Evolutionary conservation across 208 protist genomes (phyloP).

Genomic region (Trypanosomatidae sp.): DNA sequence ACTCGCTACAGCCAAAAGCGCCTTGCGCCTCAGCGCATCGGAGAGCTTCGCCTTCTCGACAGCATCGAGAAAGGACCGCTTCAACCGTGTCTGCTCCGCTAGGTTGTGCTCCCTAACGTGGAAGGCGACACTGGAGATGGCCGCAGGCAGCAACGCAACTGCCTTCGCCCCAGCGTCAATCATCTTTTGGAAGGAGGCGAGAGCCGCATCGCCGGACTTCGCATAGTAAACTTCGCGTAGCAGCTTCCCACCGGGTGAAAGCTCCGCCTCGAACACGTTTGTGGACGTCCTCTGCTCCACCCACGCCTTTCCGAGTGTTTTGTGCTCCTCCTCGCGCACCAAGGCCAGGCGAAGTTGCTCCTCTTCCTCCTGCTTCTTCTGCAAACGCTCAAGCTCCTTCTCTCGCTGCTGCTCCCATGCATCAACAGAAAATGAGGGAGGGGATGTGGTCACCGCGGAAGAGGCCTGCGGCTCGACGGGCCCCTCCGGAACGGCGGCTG

Average conservation of each 20-base stretch:
- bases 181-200: constrained; percentile 26
- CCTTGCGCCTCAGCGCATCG: constrained; percentile 21
- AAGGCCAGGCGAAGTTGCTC: constrained; percentile 44
- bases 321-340: constrained; percentile 57
- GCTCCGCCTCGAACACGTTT: constrained; percentile 9
- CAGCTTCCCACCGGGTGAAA: constrained; percentile 16
- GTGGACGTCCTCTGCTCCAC: constrained; percentile 19
- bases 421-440: constrained; percentile 84
- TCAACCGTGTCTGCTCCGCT: constrained; percentile 11
- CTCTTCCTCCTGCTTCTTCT: constrained; percentile 53
- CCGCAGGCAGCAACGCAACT: constrained; percentile 20
- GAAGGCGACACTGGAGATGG: constrained; percentile 16
- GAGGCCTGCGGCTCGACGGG: neutral
- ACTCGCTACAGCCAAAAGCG: constrained; percentile 18
- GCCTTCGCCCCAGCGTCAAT: constrained; percentile 16
- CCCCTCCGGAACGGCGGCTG: neutral
- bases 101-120: constrained; percentile 13
- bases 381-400: constrained; percentile 67
- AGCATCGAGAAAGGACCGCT: constrained; percentile 13
- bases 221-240: constrained; percentile 26
- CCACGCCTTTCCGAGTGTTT: constrained; percentile 70
- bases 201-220: constrained; percentile 6
- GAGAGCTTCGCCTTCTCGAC: constrained; percentile 28
- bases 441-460: too few species aligned
- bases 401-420: constrained; percentile 88